Percentiles rank a stretch among this genome's conserved stretches.
Conservation (phyloP, 139 green algal species). For the Volvox africanus region DNA sequence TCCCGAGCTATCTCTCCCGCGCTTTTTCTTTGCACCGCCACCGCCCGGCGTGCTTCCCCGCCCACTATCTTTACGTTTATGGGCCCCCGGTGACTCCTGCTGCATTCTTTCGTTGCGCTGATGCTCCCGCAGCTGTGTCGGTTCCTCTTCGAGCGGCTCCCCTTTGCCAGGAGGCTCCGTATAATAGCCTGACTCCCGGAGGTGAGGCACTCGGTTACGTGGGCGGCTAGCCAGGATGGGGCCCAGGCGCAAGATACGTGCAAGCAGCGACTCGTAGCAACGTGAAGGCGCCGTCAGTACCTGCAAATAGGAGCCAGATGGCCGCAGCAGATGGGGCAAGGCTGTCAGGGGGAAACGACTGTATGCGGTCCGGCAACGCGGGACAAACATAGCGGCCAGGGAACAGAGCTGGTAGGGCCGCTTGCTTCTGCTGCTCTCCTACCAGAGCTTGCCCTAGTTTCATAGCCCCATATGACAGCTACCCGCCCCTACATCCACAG, state of each 20-base stretch:
- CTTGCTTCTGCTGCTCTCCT: too few species aligned
- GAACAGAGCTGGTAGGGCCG: too few species aligned
- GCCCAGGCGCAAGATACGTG: slow-evolving; percentile 52
- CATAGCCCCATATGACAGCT: too few species aligned
- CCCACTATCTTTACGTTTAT: background rate
- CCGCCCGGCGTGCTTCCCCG: background rate
- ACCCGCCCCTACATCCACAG: too few species aligned
- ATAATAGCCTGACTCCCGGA: slow-evolving; percentile 19
- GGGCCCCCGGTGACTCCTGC: background rate
- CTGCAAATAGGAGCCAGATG: background rate
- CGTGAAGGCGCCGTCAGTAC: slow-evolving; percentile 51
- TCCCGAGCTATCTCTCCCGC: background rate
- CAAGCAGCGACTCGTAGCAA: slow-evolving; percentile 48
- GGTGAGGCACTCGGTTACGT: background rate
- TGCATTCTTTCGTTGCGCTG: background rate
- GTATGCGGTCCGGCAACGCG: too few species aligned
- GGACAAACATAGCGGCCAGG: too few species aligned
- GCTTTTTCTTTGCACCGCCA: background rate
- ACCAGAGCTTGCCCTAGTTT: too few species aligned
- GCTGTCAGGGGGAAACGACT: too few species aligned
- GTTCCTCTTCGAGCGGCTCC: too few species aligned
- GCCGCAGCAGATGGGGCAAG: too few species aligned
- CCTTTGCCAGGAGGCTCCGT: background rate
- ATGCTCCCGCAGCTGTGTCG: background rate
- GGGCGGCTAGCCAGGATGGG: slow-evolving; percentile 40